These are phyloP conservation scores for Zangia roseola DNA, from an alignment of 768 basidiomycete species.

Conservation along the genomic window DNA sequence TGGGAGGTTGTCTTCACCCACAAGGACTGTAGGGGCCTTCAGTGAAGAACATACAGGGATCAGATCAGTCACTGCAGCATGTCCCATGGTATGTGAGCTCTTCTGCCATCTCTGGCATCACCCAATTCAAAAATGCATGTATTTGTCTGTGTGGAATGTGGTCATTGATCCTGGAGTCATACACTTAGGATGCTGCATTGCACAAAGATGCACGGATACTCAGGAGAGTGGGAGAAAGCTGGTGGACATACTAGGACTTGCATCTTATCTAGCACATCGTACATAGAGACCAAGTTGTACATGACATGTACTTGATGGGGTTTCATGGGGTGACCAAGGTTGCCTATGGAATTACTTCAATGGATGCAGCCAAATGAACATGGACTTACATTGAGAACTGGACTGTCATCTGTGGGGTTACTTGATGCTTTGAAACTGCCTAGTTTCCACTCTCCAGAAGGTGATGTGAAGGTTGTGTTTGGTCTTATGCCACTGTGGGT, in stretches of 20 bases:
- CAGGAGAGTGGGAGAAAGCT: not conserved
- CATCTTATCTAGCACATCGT: constrained; percentile 94
- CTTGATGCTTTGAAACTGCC: constrained; percentile 93
- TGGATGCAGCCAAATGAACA: not conserved
- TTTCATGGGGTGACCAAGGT: constrained; percentile 90
- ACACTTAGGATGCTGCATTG: constrained; percentile 63
- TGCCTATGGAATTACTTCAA: constrained; percentile 44
- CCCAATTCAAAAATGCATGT: constrained; percentile 87
- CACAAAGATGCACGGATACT: not conserved
- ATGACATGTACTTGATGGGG: constrained; percentile 94
- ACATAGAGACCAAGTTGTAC: constrained; percentile 87
- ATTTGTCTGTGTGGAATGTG: constrained; percentile 98
- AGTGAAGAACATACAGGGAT: not conserved
- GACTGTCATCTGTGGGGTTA: constrained; percentile 72
- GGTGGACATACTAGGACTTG: constrained; percentile 66
- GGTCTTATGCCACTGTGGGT: constrained; percentile 79
- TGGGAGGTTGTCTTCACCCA: constrained; percentile 94
- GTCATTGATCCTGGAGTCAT: constrained; percentile 79
- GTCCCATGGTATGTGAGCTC: constrained; percentile 82
- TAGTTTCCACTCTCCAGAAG: constrained; percentile 94
- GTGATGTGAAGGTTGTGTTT: constrained; percentile 85
- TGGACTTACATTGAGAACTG: constrained; percentile 74
- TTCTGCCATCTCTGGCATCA: constrained; percentile 89
- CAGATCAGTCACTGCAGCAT: constrained; percentile 58
- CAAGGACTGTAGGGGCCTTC: constrained; percentile 38